Evolutionary conservation across 331 rosid species (phyloP), one percentile per base, ranked within the genome.

Genomic region (Telfairia occidentalis): DNA sequence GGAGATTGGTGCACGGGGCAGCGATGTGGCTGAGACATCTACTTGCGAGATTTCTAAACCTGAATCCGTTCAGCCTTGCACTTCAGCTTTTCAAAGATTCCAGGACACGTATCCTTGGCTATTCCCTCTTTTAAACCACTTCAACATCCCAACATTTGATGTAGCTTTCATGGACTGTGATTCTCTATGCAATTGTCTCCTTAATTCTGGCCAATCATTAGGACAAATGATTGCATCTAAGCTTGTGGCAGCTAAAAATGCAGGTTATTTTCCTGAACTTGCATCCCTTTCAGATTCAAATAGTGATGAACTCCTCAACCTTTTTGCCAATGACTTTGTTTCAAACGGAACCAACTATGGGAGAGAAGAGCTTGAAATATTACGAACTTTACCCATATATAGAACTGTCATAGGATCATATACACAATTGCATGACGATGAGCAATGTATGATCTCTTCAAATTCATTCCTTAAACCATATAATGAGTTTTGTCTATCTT

Each of bases 321-420:
- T 94, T 76, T 88, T 94, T 82, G 87, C 97, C 43, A 81, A 77
- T 78, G 97, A 91, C 52, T 86, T 83, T 78, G 64, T 60, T 74
- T 85, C 90, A 42, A 81, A 74, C 65, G 84, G 84, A 28, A 80
- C 87, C 67, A 76, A 69, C 74, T 94, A 85, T 77, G 71, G 83
- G 64, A 84, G 2, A 23, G 98, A 89, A 82, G 96, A 94, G 80
- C 83, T 89, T 80, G 97, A 91, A 58, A 89, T 84, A 76, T 76
- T 94, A 81, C 86, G 92, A 64, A 85, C 91, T 55, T 88, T 91
- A 61, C 97, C 98, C 38, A 89, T 94, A 37, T 94, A 94, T 84
- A 94, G 86, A 87, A 94, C 97, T 35, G 91, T 94, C 76, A 80
- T 87, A 45, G 98, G 96, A 69, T 87, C 98, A 76, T 91, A 91